phyloP scores from a whole-genome alignment of 2,329 filamentous ascomycete genomes.

The Pyrenophora tritici-repentis region DNA sequence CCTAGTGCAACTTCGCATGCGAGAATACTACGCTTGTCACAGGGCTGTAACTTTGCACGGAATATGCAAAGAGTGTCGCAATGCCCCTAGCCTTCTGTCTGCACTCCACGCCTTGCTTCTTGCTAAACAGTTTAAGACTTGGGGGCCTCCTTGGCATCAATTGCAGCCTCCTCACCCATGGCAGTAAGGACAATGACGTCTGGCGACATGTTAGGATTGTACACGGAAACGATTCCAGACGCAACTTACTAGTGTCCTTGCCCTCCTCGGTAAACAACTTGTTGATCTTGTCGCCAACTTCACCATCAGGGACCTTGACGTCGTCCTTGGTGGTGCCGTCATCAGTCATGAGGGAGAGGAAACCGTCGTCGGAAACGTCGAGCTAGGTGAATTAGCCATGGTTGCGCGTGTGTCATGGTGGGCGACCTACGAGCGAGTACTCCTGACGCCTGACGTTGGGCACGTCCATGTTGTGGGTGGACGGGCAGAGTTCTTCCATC shows the following conservation, averaged over 20 bases:
- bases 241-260: constrained; percentile 87
- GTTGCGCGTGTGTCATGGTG: background rate
- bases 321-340: constrained; percentile 90
- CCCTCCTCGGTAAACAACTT: constrained; percentile 80
- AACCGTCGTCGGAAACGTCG: constrained; percentile 90
- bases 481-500: constrained; percentile 97
- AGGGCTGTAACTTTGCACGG: constrained; percentile 32
- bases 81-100: constrained; percentile 30
- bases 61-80: constrained; percentile 29
- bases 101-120: constrained; percentile 34
- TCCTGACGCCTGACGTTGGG: constrained; percentile 89
- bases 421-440: constrained; percentile 86
- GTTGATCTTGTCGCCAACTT: constrained; percentile 83
- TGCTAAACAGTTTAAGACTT: constrained; percentile 42
- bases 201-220: constrained; percentile 48
- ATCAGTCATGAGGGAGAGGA: constrained; percentile 90
- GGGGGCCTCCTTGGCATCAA: constrained; percentile 94
- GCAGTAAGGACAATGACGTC: constrained; percentile 90
- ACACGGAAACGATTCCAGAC: background rate
- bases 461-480: constrained; percentile 97
- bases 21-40: constrained; percentile 38
- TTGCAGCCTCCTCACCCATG: constrained; percentile 92
- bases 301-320: constrained; percentile 88
- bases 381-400: constrained; percentile 60
- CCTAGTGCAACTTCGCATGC: constrained; percentile 39